phyloP scores from a whole-genome alignment of 2,329 filamentous ascomycete genomes.

The Cyphellophora attinorum region DNA sequence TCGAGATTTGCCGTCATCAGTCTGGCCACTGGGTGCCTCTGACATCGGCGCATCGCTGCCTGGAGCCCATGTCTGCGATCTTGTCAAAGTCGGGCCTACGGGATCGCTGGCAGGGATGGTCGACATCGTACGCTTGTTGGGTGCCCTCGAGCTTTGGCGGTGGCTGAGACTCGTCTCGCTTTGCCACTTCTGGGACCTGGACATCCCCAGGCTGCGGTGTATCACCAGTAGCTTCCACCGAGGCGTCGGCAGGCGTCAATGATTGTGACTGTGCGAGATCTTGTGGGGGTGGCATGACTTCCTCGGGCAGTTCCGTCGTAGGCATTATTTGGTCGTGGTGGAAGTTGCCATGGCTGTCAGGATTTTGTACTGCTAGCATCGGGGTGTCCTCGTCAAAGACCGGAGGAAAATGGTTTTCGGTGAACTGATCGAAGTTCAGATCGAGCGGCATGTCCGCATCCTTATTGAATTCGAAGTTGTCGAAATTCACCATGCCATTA shows the following conservation, averaged over 20 bases:
- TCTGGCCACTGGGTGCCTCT: slow-evolving; percentile 25
- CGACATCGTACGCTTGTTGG: slow-evolving; percentile 18
- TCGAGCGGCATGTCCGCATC: slow-evolving; percentile 3
- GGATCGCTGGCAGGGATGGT: slow-evolving; percentile 44
- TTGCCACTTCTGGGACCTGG: slow-evolving; percentile 18
- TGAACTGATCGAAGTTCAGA: not conserved
- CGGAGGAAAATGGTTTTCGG: not conserved
- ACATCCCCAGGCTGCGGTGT: slow-evolving; percentile 16
- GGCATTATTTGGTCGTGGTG: no score
- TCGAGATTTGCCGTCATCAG: slow-evolving; percentile 34
- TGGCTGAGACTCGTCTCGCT: slow-evolving; percentile 19
- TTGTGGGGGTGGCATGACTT: slow-evolving; percentile 11
- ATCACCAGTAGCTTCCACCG: no score
- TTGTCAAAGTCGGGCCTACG: slow-evolving; percentile 29
- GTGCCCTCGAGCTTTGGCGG: no score
- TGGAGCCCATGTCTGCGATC: slow-evolving; percentile 34
- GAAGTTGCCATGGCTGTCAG: no score
- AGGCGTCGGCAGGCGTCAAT: slow-evolving; percentile 9
- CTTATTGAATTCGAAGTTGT: slow-evolving; percentile 15
- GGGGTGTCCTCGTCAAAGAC: not conserved
- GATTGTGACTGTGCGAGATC: slow-evolving; percentile 13
- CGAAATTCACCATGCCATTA: slow-evolving; percentile 14
- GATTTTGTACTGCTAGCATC: not conserved
- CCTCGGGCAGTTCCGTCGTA: no score
- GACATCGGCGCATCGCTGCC: slow-evolving; percentile 34